Conservation (phyloP, 306 rosid genomes). For the Fragaria vesca region DNA sequence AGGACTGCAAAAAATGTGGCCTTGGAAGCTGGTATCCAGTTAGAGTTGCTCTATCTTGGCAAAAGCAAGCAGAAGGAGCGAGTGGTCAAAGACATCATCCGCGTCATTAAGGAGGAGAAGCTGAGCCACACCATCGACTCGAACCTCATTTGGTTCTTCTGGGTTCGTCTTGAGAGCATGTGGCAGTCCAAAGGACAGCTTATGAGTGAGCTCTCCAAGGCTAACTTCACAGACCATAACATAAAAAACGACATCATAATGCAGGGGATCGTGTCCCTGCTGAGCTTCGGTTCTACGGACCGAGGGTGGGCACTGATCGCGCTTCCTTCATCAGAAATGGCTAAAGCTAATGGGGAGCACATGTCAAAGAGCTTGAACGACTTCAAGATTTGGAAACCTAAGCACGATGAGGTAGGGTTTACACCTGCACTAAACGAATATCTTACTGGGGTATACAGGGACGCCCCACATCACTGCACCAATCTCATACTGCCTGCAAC, state of each 20-base stretch:
- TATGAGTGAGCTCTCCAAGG: background rate
- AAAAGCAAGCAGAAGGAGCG: constrained; percentile 50
- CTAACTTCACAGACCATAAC: constrained; percentile 2
- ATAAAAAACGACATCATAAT: constrained; percentile 23
- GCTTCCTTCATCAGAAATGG: background rate
- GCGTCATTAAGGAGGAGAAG: constrained; percentile 17
- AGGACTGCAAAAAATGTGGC: constrained; percentile 27
- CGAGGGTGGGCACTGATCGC: constrained; percentile 28
- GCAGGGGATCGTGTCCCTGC: constrained; percentile 33
- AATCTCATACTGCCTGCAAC: constrained; percentile 31
- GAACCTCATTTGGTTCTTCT: constrained; percentile 61
- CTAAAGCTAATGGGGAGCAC: constrained; percentile 21
- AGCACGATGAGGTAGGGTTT: constrained; percentile 9
- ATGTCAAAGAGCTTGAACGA: constrained; percentile 15
- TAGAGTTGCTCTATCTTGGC: constrained; percentile 63
- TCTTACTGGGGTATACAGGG: background rate
- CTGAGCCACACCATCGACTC: constrained; percentile 40
- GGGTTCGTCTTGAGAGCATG: constrained; percentile 42
- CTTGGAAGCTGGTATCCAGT: constrained; percentile 21
- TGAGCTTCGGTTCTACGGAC: constrained; percentile 34
- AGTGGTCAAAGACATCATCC: constrained; percentile 18
- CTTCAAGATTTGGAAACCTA: background rate
- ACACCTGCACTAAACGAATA: constrained; percentile 22
- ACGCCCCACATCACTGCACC: constrained; percentile 32
- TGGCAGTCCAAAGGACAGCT: constrained; percentile 24